Evolutionary conservation across 2,329 filamentous ascomycete genomes (phyloP), one percentile per base, ranked within the genome.

Genomic region (Talaromyces amestolkiae): DNA sequence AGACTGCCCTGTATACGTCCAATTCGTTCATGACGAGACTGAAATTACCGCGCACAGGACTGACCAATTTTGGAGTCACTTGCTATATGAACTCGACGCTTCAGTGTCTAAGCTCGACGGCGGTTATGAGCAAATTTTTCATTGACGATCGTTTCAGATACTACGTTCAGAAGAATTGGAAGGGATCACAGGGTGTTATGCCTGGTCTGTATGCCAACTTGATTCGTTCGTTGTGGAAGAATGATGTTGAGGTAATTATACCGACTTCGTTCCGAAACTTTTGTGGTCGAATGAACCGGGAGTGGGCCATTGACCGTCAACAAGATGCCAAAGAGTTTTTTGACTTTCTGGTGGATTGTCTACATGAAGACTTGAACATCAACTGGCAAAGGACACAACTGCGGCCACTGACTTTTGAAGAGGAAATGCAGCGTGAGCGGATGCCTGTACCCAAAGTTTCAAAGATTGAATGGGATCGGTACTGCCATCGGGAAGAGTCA

Each of bases 31-130:
- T 82, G 58, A 79, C 80, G 66, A 75, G 79, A 15, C 78, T 82
- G 33, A 79, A 79, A 76, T 81, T 87, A 70, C 85, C 88, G n/a
- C 81, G 82, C 41, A 90, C 91, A 11, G 93, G 94, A 0, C 83
- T 97, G 13, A 81, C 87, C 66, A 97, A 97, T 71, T 91, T 92
- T 47, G 87, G 88, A 1, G 89, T 90, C 56, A 93, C 91, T 69
- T 97, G 94, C 75, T 97, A 97, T 74, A 93, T 95, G 83, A 97
- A 97, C 77, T 89, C 92, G n/a, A 89, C 89, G 0, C 82, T 98
- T 31, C 94, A 98, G 77, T 91, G 90, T 67, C 80, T 97, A 19
- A 90, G 91, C 66, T 89, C 89, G 1, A 94, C 93, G 0, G 79
- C 84, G 9, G 81, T 83, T 19, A 77, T 89, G 49, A 86, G 85